phyloP scores from a whole-genome alignment of 1,284 basidiomycete species.

The Bjerkandera adusta region DNA sequence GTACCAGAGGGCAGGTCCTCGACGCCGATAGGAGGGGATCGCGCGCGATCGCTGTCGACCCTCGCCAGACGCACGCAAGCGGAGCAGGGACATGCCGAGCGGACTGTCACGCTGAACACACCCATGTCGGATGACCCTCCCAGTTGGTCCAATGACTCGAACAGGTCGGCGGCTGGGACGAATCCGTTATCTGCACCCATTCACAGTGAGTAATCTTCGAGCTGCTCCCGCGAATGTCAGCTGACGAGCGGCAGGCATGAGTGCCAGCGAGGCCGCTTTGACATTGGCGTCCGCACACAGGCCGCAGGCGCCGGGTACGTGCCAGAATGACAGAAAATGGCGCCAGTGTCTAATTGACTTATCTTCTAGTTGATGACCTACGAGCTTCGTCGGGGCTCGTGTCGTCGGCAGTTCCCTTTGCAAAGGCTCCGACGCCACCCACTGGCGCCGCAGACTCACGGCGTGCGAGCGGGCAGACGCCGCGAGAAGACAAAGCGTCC shows the following conservation, averaged over 20 bases:
- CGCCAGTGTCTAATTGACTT: neutral
- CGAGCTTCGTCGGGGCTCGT: conserved; percentile 1
- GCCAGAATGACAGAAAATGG: neutral
- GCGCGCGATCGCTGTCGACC: conserved; percentile 31
- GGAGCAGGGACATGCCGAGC: conserved; percentile 13
- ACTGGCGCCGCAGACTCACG: conserved; percentile 1
- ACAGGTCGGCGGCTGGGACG: neutral
- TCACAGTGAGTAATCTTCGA: conserved; percentile 5
- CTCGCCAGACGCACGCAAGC: conserved; percentile 6
- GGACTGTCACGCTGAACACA: conserved; percentile 14
- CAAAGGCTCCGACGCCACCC: neutral
- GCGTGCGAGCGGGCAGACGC: neutral
- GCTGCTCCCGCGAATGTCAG: neutral
- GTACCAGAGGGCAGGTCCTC: conserved; percentile 52
- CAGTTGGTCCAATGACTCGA: conserved; percentile 2
- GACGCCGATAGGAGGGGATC: conserved; percentile 32
- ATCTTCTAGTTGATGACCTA: conserved; percentile 4
- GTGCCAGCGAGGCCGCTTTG: conserved; percentile 14
- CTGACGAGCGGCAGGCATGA: conserved; percentile 13
- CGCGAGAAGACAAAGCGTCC: neutral
- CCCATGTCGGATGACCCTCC: conserved; percentile 18
- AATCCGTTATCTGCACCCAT: conserved; percentile 4
- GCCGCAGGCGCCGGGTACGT: conserved; percentile 13
- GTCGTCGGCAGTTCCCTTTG: neutral
- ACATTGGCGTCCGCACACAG: conserved; percentile 12